These are phyloP conservation scores for Suhomyces bribrorum DNA, from an alignment of 1,139 yeast species.

Conservation along the genomic window DNA sequence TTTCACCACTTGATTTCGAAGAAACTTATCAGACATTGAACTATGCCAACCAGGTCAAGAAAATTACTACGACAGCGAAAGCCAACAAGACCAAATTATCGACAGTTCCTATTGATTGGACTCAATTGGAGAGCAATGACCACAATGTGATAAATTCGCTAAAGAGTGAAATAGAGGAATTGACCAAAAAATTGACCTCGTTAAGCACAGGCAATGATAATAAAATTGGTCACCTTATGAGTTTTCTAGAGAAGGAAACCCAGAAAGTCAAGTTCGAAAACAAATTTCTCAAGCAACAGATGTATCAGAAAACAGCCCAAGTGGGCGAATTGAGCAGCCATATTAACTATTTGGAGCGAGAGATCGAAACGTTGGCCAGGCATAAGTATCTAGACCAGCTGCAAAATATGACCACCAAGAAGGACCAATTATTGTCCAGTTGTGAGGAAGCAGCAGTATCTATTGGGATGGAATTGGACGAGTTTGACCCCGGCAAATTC, in stretches of 20 bases:
- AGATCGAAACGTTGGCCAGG: conserved; percentile 14
- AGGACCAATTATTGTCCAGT: conserved; percentile 1
- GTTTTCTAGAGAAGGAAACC: conserved; percentile 35
- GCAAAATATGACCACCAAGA: neutral
- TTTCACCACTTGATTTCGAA: conserved; percentile 74
- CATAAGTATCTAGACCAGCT: conserved; percentile 3
- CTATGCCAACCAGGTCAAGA: conserved; percentile 75
- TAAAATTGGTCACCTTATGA: conserved; percentile 27
- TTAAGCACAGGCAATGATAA: conserved; percentile 4
- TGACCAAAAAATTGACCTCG: conserved; percentile 29
- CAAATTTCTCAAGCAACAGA: conserved; percentile 26
- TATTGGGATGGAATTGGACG: conserved; percentile 6
- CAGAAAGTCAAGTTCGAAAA: conserved; percentile 36
- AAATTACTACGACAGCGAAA: conserved; percentile 62
- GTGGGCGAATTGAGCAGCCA: conserved; percentile 30
- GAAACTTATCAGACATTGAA: conserved; percentile 73
- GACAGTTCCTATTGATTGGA: conserved; percentile 34
- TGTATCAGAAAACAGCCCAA: conserved; percentile 23
- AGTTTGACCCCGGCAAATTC: conserved; percentile 4
- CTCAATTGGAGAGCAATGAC: conserved; percentile 28
- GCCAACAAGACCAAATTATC: conserved; percentile 41
- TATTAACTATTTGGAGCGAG: conserved; percentile 32
- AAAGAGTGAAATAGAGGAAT: conserved; percentile 31
- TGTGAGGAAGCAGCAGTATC: conserved; percentile 1
- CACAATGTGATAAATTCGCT: conserved; percentile 32